Evolutionary conservation across 257 asterid genomes (phyloP).

Genomic region (Jacaranda mimosifolia): DNA sequence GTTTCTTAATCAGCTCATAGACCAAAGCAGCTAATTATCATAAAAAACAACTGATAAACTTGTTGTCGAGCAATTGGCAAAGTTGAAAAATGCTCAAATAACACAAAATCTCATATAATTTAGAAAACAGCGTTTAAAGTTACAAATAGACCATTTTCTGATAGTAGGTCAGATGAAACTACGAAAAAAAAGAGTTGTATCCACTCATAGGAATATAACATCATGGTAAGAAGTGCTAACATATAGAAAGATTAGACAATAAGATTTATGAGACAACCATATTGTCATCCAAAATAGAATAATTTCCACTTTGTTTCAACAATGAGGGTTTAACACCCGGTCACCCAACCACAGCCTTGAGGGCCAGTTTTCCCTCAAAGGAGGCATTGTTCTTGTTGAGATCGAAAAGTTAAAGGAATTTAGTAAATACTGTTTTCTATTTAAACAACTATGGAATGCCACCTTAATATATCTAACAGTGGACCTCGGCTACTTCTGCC

Average conservation of each 20-base stretch:
- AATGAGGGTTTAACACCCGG: not conserved
- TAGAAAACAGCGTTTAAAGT: not conserved
- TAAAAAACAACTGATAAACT: slow-evolving; percentile 14
- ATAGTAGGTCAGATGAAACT: not conserved
- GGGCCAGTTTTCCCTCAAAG: not conserved
- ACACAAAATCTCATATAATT: not conserved
- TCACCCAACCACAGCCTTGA: not conserved
- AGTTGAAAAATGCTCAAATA: slow-evolving; percentile 20
- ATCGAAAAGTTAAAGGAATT: not conserved
- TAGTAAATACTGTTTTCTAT: not conserved
- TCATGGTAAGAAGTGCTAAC: slow-evolving; percentile 3
- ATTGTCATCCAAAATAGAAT: not conserved
- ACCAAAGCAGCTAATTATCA: slow-evolving; percentile 17
- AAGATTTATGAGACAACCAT: not conserved
- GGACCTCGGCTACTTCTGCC: not conserved
- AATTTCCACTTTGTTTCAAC: not conserved
- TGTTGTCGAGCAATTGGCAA: not conserved
- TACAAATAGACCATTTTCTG: not conserved
- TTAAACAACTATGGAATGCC: not conserved
- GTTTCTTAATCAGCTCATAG: not conserved
- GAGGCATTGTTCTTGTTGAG: not conserved
- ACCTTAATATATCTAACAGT: not conserved
- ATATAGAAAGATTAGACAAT: not conserved
- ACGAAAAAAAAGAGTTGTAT: slow-evolving; percentile 1
- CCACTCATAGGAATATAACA: not conserved